Percentiles rank a stretch among this genome's conserved stretches.
These are phyloP conservation scores for Phytophthora uliginosa DNA, from an alignment of 352 stramenopile species.

Conservation along the genomic window DNA sequence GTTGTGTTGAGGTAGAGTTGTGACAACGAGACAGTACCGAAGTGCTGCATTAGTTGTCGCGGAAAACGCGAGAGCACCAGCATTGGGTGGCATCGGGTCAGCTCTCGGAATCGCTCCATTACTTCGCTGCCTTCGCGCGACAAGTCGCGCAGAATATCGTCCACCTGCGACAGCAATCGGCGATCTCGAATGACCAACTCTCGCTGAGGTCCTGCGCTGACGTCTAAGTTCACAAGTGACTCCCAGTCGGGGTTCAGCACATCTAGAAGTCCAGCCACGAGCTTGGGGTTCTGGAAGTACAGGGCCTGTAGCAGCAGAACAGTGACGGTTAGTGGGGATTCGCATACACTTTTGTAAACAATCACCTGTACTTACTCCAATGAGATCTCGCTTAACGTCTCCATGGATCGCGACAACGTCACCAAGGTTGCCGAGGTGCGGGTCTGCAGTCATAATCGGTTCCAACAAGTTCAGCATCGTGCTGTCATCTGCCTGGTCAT, in stretches of 20 bases:
- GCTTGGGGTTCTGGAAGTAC: constrained; percentile 72
- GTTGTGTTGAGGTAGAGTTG: constrained; percentile 73
- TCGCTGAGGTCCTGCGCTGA: constrained; percentile 9
- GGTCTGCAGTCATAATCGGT: constrained; percentile 49
- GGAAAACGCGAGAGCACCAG: constrained; percentile 66
- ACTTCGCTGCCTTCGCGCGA: constrained; percentile 53
- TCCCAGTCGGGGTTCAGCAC: constrained; percentile 69
- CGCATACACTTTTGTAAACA: neutral
- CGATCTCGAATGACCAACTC: constrained; percentile 30
- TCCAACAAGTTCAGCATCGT: constrained; percentile 58
- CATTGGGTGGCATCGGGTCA: constrained; percentile 62
- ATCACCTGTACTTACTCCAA: constrained; percentile 50
- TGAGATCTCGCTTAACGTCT: constrained; percentile 52
- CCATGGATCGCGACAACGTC: constrained; percentile 35
- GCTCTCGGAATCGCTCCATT: constrained; percentile 71
- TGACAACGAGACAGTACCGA: constrained; percentile 70
- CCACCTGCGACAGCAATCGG: constrained; percentile 46
- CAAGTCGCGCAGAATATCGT: constrained; percentile 59
- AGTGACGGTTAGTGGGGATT: constrained; percentile 8
- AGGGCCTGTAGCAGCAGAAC: constrained; percentile 42
- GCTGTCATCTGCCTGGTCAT: constrained; percentile 33
- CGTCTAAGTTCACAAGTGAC: constrained; percentile 48
- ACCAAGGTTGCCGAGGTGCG: constrained; percentile 41
- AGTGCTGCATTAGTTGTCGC: constrained; percentile 58
- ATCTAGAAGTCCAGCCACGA: constrained; percentile 55